Percentiles rank a stretch among this genome's conserved stretches.
Conservation (phyloP, 805 yeast genomes). For the Ogataea wickerhamii region DNA sequence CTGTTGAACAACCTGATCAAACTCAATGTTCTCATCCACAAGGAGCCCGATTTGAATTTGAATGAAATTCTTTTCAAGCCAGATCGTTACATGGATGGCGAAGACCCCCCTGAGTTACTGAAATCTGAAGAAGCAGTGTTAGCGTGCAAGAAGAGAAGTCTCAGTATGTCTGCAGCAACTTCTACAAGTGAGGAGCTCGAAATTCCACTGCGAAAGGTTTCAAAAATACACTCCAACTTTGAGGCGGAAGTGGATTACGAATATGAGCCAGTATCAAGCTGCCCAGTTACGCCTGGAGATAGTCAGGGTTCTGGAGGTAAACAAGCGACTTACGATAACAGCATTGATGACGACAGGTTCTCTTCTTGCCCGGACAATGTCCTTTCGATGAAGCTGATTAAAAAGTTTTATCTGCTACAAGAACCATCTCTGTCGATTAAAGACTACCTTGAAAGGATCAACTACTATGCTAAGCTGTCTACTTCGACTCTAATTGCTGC, state of each 20-base stretch:
- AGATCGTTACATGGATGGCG: constrained; percentile 5
- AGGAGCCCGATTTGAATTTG: constrained; percentile 13
- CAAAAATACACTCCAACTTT: constrained; percentile 29
- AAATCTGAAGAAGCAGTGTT: constrained; percentile 4
- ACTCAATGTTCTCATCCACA: constrained; percentile 11
- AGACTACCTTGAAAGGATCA: constrained; percentile 31
- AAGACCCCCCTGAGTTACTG: constrained; percentile 9
- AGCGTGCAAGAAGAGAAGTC: constrained; percentile 1
- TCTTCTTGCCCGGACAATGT: constrained; percentile 10
- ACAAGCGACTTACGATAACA: not conserved
- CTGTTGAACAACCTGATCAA: constrained; percentile 25
- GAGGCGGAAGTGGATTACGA: constrained; percentile 12
- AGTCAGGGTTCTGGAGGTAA: not conserved
- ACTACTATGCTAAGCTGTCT: constrained; percentile 29
- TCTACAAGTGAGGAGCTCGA: constrained; percentile 25
- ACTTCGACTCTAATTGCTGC: constrained; percentile 32
- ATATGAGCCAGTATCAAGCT: not conserved
- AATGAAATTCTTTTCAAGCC: constrained; percentile 12
- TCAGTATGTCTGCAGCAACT: constrained; percentile 13
- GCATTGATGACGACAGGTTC: constrained; percentile 5
- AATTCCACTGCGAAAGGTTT: constrained; percentile 24
- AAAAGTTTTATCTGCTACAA: constrained; percentile 31
- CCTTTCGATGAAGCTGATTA: constrained; percentile 15
- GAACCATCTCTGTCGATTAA: constrained; percentile 29
- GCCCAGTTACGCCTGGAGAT: not conserved